Conservation (phyloP, 345 rosid genomes). For the Syzygium jambos region DNA sequence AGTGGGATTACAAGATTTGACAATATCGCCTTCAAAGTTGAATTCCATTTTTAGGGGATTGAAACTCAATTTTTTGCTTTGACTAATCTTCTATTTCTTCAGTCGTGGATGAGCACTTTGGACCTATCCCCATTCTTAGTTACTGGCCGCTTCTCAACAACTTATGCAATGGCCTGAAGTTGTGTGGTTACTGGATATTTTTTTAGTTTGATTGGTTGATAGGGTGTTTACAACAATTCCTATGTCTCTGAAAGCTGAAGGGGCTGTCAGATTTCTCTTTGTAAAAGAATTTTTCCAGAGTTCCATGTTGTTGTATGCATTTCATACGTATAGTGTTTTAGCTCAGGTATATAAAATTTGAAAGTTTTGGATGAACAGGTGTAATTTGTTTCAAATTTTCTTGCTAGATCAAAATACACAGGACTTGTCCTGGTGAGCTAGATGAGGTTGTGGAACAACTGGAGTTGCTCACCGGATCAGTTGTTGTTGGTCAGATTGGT, state of each 20-base stretch:
- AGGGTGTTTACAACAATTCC: neutral
- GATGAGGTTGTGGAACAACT: constrained; percentile 54
- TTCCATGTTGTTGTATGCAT: neutral
- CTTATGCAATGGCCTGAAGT: neutral
- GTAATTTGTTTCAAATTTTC: neutral
- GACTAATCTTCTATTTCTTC: neutral
- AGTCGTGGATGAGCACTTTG: neutral
- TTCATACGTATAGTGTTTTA: neutral
- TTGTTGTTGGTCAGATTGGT: constrained; percentile 61
- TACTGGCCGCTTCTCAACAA: neutral
- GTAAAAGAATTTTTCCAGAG: neutral
- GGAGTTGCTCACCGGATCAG: constrained; percentile 65
- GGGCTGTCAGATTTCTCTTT: neutral
- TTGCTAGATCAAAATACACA: constrained; percentile 61
- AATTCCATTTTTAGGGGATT: neutral
- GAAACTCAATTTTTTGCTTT: neutral
- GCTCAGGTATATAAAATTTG: neutral
- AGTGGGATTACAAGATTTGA: neutral
- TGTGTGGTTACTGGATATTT: neutral
- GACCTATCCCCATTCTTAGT: neutral
- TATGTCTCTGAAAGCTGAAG: neutral
- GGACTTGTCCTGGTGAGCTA: constrained; percentile 73
- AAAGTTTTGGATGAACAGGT: neutral
- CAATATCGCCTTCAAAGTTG: neutral
- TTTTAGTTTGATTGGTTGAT: neutral